Percentiles rank a stretch among this genome's conserved stretches.
Conservation (phyloP, 768 basidiomycete genomes). For the Psilocybe azurescens region DNA sequence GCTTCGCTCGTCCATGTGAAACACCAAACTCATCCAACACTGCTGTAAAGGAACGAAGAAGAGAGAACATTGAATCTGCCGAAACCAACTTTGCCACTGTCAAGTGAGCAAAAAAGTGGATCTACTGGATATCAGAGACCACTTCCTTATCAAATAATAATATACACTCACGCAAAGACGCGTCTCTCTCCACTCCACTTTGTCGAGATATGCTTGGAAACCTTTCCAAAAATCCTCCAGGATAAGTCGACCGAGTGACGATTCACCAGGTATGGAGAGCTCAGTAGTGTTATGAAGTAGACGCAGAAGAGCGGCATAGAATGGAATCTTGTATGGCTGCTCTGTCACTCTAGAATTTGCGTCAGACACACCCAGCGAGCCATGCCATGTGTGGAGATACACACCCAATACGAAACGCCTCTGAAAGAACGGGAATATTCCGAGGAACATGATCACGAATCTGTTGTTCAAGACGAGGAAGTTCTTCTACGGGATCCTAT, state of each 20-base stretch:
- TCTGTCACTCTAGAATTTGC: slow-evolving; percentile 72
- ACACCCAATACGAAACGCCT: slow-evolving; percentile 78
- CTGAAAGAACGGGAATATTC: slow-evolving; percentile 69
- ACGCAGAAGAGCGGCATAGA: slow-evolving; percentile 82
- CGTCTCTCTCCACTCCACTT: slow-evolving; percentile 89
- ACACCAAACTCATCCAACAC: slow-evolving; percentile 92
- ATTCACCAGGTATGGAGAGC: slow-evolving; percentile 42
- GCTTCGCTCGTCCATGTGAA: slow-evolving; percentile 82
- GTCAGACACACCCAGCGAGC: slow-evolving; percentile 13
- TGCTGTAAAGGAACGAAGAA: slow-evolving; percentile 83
- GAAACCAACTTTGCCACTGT: slow-evolving; percentile 79
- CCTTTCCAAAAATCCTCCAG: slow-evolving; percentile 92
- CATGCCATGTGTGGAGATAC: slow-evolving; percentile 1
- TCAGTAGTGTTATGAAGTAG: slow-evolving; percentile 60
- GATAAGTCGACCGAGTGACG: slow-evolving; percentile 68
- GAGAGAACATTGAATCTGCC: slow-evolving; percentile 75
- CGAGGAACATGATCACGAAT: slow-evolving; percentile 64
- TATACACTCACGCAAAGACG: slow-evolving; percentile 75
- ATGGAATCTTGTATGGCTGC: slow-evolving; percentile 93
- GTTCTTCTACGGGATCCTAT: slow-evolving; percentile 75
- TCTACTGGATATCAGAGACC: slow-evolving; percentile 48
- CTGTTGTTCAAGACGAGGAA: slow-evolving; percentile 67
- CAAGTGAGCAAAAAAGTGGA: slow-evolving; percentile 92
- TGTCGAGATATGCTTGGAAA: slow-evolving; percentile 88
- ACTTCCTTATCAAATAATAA: neutral